A percentile compares a stretch with the other conserved stretches of the same genome.
Conservation (phyloP, 495 filamentous ascomycete species). For the Collariella sp. region DNA sequence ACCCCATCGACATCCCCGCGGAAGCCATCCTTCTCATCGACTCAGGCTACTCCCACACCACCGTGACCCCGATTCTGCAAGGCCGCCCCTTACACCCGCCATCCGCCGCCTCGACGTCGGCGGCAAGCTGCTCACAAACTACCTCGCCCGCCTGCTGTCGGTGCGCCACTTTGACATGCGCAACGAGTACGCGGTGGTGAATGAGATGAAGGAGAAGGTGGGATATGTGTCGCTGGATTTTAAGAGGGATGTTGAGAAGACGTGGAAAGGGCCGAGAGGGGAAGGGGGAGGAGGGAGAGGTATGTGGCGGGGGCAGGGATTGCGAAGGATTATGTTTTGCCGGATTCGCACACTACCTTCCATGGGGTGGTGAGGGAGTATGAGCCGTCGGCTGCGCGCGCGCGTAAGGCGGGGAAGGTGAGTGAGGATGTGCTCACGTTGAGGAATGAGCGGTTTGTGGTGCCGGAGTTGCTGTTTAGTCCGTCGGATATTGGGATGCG, state of each 20-base stretch:
- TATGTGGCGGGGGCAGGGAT: conserved; percentile 56
- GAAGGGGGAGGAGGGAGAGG: conserved; percentile 35
- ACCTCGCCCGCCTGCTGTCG: conserved; percentile 82
- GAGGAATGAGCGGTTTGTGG: conserved; percentile 83
- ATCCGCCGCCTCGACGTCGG: conserved; percentile 85
- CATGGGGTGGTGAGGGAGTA: conserved; percentile 70
- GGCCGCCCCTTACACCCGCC: conserved; percentile 72
- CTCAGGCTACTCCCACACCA: conserved; percentile 88
- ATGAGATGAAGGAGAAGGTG: conserved; percentile 86
- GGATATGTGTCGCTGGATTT: conserved; percentile 82
- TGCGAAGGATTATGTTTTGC: conserved; percentile 85
- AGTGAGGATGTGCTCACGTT: conserved; percentile 79
- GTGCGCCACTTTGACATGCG: conserved; percentile 89
- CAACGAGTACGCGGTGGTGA: conserved; percentile 85
- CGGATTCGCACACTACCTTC: conserved; percentile 71
- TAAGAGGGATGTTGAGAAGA: conserved; percentile 64
- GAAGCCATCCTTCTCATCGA: conserved; percentile 86
- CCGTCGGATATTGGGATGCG: conserved; percentile 81
- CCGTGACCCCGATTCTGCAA: conserved; percentile 75
- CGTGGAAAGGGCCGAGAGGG: conserved; percentile 72
- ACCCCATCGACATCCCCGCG: conserved; percentile 46
- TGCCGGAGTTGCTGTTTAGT: conserved; percentile 83
- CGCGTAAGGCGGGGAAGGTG: conserved; percentile 51
- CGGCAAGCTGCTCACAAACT: conserved; percentile 91
- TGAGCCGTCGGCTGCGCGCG: conserved; percentile 46